These are phyloP conservation scores for Deuterostichococcus epilithicus DNA, from an alignment of 139 green algal genomes.

Conservation along the genomic window DNA sequence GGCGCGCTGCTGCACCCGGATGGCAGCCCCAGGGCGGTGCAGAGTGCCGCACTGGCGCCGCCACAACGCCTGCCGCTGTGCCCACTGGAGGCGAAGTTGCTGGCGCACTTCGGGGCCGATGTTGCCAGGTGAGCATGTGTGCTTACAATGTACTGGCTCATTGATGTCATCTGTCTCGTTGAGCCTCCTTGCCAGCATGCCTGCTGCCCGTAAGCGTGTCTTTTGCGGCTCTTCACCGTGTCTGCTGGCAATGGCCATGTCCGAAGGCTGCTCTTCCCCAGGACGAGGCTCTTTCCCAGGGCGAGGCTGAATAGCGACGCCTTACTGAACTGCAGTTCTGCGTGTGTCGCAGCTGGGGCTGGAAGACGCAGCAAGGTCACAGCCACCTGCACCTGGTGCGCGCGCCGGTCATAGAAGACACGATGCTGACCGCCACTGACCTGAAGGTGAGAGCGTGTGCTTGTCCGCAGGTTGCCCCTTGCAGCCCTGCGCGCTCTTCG, in stretches of 20 bases:
- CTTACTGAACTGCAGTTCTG: background rate
- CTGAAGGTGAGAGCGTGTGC: constrained; percentile 22
- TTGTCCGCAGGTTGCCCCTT: too few relatives aligned
- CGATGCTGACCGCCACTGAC: constrained; percentile 40
- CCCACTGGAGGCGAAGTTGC: constrained; percentile 21
- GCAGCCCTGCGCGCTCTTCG: too few relatives aligned
- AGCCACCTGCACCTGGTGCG: constrained; percentile 26
- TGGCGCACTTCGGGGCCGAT: constrained; percentile 14
- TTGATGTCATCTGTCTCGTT: too few relatives aligned
- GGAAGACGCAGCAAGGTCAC: background rate
- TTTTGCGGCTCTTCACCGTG: too few relatives aligned
- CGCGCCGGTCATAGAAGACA: constrained; percentile 39
- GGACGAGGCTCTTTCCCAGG: too few relatives aligned
- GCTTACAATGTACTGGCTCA: too few relatives aligned
- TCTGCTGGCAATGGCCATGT: too few relatives aligned
- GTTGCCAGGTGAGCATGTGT: constrained; percentile 14
- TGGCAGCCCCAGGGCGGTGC: background rate
- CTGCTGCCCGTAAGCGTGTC: too few relatives aligned
- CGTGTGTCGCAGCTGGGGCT: constrained; percentile 40
- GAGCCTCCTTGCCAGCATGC: too few relatives aligned
- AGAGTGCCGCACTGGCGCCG: constrained; percentile 5
- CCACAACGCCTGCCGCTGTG: constrained; percentile 22
- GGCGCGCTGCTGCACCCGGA: background rate
- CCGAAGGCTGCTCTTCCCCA: too few relatives aligned
- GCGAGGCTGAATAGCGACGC: background rate